Conservation (phyloP, 495 filamentous ascomycete species). For the Viridothelium virens region DNA sequence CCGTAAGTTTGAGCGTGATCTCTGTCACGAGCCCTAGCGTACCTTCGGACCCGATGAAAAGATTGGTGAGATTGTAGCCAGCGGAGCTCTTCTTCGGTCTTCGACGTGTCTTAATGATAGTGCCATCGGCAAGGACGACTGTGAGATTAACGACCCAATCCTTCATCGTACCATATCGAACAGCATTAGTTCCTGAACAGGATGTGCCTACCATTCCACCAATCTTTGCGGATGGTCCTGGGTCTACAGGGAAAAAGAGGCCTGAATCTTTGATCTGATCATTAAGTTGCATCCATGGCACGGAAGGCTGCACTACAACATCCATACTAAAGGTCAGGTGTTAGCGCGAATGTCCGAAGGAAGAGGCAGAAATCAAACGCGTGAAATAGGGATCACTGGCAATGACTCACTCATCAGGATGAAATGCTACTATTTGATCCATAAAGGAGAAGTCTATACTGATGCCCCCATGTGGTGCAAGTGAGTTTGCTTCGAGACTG, state of each 20-base stretch:
- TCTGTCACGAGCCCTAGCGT: slow-evolving; percentile 88
- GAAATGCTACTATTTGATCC: slow-evolving; percentile 61
- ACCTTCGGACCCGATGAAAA: slow-evolving; percentile 89
- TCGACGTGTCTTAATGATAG: slow-evolving; percentile 79
- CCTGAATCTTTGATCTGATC: slow-evolving; percentile 58
- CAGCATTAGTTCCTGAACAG: slow-evolving; percentile 88
- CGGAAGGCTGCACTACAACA: slow-evolving; percentile 71
- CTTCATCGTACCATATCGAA: slow-evolving; percentile 91
- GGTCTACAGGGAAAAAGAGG: slow-evolving; percentile 78
- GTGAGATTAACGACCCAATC: slow-evolving; percentile 92
- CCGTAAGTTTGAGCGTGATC: slow-evolving; percentile 72
- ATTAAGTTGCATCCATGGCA: slow-evolving; percentile 73
- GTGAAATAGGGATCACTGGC: neutral
- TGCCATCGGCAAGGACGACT: slow-evolving; percentile 86
- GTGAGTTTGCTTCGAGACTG: slow-evolving; percentile 69
- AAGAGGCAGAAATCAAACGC: neutral
- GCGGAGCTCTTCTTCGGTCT: slow-evolving; percentile 72
- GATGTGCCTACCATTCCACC: slow-evolving; percentile 95
- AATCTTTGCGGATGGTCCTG: slow-evolving; percentile 77
- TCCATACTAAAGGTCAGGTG: slow-evolving; percentile 41
- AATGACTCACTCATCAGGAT: slow-evolving; percentile 51
- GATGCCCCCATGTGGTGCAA: slow-evolving; percentile 67
- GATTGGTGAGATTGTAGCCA: slow-evolving; percentile 79
- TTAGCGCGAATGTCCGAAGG: neutral
- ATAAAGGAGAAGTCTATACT: slow-evolving; percentile 70